phyloP scores from a whole-genome alignment of 768 basidiomycete species.

The Leccinum subgranulosum region DNA sequence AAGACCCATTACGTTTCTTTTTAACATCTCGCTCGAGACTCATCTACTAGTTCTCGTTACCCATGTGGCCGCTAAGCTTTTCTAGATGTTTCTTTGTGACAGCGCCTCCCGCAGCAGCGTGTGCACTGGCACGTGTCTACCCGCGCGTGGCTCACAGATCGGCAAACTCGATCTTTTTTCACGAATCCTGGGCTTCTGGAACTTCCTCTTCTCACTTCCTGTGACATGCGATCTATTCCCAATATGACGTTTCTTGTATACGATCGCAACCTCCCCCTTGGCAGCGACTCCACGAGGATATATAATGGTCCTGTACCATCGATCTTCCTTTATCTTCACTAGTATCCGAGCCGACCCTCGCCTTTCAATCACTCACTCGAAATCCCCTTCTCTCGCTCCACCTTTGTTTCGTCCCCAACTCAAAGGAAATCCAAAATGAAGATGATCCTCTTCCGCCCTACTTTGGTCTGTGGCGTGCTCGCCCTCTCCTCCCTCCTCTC shows the following conservation, averaged over 20 bases:
- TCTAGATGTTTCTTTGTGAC: background rate
- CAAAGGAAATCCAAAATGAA: constrained; percentile 7
- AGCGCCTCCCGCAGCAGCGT: background rate
- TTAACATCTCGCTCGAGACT: background rate
- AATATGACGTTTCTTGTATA: constrained; percentile 20
- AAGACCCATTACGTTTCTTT: constrained; percentile 3
- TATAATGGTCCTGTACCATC: background rate
- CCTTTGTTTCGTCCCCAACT: background rate
- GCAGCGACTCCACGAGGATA: background rate
- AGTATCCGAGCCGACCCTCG: constrained; percentile 14
- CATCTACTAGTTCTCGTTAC: background rate
- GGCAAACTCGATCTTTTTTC: background rate
- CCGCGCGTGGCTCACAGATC: background rate
- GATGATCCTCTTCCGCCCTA: constrained; percentile 23
- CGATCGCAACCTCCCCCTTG: background rate
- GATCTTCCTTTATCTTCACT: background rate
- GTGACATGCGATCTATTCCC: background rate
- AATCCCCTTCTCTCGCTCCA: background rate
- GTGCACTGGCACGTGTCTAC: background rate
- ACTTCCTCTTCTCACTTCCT: background rate
- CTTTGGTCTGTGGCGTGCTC: constrained; percentile 8
- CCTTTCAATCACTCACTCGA: background rate
- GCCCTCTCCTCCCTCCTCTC: constrained; percentile 10
- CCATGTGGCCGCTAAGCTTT: background rate
- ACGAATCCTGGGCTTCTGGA: background rate